Conservation (phyloP, 225 moss, liverwort and hornwort species). For the Neckera pumila region DNA sequence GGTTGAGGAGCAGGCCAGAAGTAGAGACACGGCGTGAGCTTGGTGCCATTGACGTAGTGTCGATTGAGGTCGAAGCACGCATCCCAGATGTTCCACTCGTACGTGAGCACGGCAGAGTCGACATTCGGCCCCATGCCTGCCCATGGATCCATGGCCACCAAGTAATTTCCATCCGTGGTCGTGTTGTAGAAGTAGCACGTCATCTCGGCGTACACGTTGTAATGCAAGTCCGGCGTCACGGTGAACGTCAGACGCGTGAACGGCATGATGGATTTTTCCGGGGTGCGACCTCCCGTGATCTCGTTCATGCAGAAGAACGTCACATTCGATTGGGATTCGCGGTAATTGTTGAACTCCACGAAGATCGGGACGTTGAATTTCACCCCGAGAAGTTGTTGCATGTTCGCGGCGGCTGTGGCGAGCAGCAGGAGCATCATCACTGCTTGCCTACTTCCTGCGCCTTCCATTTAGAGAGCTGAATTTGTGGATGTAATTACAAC, state of each 20-base stretch:
- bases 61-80: constrained; percentile 33
- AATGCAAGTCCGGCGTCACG: constrained; percentile 26
- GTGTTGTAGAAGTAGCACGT: constrained; percentile 36
- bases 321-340: constrained; percentile 15
- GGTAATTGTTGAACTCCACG: constrained; percentile 41
- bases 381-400: not conserved
- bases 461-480: constrained; percentile 1
- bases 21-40: constrained; percentile 30
- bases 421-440: not conserved
- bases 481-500: not conserved
- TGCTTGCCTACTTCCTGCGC: not conserved
- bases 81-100: constrained; percentile 42
- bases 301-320: constrained; percentile 37
- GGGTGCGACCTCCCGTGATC: constrained; percentile 32
- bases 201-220: constrained; percentile 31
- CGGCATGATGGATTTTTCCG: constrained; percentile 2
- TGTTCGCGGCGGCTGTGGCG: not conserved
- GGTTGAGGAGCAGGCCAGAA: constrained; percentile 5
- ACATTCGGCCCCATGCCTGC: constrained; percentile 32
- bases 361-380: constrained; percentile 32
- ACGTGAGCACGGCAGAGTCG: constrained; percentile 20
- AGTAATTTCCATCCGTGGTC: constrained; percentile 12
- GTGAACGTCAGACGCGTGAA: constrained; percentile 3
- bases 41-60: constrained; percentile 35
- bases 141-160: constrained; percentile 27